A percentile compares a stretch with the other conserved stretches of the same genome.
phyloP scores from a whole-genome alignment of 257 asterid species.

The Sherardia arvensis region DNA sequence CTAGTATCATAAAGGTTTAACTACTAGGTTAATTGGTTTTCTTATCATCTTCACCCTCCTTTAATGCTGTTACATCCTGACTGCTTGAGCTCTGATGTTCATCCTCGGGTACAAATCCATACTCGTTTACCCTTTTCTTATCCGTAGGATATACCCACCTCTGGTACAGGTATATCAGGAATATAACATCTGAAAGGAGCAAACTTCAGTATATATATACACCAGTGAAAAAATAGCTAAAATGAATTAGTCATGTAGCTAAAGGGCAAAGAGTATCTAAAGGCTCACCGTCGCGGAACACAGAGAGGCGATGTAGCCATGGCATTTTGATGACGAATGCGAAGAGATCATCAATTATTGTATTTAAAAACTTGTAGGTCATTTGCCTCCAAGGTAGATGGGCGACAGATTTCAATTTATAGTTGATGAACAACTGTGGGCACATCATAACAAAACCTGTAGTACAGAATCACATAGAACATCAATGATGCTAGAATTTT shows the following conservation, averaged over 20 bases:
- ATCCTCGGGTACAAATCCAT: constrained; percentile 75
- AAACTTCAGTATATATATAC: background rate
- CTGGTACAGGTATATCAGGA: constrained; percentile 75
- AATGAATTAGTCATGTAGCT: background rate
- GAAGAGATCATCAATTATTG: constrained; percentile 95
- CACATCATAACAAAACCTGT: constrained; percentile 99
- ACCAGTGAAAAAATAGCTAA: background rate
- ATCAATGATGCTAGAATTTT: background rate
- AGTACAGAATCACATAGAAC: constrained; percentile 10
- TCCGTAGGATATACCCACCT: constrained; percentile 91
- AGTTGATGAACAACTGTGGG: constrained; percentile 92
- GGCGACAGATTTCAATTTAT: constrained; percentile 90
- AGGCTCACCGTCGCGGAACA: constrained; percentile 97
- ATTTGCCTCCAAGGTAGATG: constrained; percentile 99
- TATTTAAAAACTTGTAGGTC: constrained; percentile 93
- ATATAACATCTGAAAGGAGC: constrained; percentile 72
- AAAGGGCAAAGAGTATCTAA: background rate
- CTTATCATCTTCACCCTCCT: constrained; percentile 66
- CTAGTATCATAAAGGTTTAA: background rate
- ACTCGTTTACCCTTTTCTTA: constrained; percentile 83
- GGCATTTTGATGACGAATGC: constrained; percentile 99
- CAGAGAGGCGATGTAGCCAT: constrained; percentile 82
- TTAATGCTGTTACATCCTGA: constrained; percentile 26
- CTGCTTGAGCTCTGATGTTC: constrained; percentile 39
- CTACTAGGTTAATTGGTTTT: constrained; percentile 56